Conservation (phyloP, 1,284 basidiomycete species). For the Volvariella volvacea region DNA sequence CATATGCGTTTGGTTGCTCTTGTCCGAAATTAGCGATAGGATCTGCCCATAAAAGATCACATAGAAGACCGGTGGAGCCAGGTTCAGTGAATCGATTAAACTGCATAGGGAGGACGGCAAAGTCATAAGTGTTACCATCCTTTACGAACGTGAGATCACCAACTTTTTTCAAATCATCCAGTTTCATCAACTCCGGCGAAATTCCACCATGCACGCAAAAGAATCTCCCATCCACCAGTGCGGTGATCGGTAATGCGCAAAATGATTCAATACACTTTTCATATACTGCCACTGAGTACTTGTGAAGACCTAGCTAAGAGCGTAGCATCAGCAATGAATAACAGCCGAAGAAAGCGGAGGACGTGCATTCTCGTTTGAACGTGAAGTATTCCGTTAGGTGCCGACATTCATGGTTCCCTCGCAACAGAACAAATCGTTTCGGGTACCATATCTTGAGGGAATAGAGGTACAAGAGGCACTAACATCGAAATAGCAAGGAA, state of each 20-base stretch:
- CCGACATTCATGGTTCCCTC: slow-evolving; percentile 97
- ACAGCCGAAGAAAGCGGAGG: not conserved
- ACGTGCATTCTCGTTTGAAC: slow-evolving; percentile 86
- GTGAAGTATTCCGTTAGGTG: slow-evolving; percentile 97
- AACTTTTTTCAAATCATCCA: slow-evolving; percentile 73
- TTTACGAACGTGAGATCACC: slow-evolving; percentile 23
- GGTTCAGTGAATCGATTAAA: slow-evolving; percentile 94
- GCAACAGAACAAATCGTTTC: slow-evolving; percentile 81
- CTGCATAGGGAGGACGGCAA: slow-evolving; percentile 26
- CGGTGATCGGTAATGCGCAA: slow-evolving; percentile 86
- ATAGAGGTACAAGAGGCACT: slow-evolving; percentile 89
- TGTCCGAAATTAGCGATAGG: slow-evolving; percentile 78
- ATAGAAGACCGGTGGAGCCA: slow-evolving; percentile 87
- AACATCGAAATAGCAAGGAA: slow-evolving; percentile 6
- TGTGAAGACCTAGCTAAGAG: slow-evolving; percentile 69
- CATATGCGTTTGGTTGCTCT: slow-evolving; percentile 38
- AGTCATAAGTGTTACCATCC: not conserved
- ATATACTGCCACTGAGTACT: slow-evolving; percentile 84
- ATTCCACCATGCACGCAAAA: slow-evolving; percentile 98
- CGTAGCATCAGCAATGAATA: not conserved
- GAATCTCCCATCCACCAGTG: slow-evolving; percentile 94
- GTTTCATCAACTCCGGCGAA: slow-evolving; percentile 79
- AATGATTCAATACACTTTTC: slow-evolving; percentile 91
- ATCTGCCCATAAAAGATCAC: slow-evolving; percentile 94
- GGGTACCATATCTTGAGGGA: slow-evolving; percentile 94